Evolutionary conservation across 371 early-diverging fungal species (phyloP), one percentile per base, ranked within the genome.

Genomic region (Nematocida sp.): DNA sequence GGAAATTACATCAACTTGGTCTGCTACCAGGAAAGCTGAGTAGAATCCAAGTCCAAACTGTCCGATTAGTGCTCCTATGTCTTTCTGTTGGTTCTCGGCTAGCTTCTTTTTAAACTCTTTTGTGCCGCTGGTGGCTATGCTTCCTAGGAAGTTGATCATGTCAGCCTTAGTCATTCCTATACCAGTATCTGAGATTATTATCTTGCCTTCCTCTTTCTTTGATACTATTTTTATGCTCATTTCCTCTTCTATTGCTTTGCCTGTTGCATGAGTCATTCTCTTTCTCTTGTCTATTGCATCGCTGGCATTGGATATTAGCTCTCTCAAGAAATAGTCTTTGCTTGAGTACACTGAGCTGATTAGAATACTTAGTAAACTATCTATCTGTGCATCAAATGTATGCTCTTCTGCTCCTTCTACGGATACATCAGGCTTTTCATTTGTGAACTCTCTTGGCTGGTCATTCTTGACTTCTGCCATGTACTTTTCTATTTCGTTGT

Each of bases 1-100:
- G 78, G 92, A 89, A 84, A 92, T 88, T 70, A 94, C 91, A 81
- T 89, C 86, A 55, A 94, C 94, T 81, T 86, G 87, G 84, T 92
- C 91, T 67, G 95, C 93, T 77, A 93, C 91, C 55, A 94, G 86
- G 86, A 91, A 94, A 60, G 91, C 90, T 54, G 92, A 90, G 88
- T 93, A 94, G 89, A 94, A 93, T 82, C 95, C 95, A 74, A 94
- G 90, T 88, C 95, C 95, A 84, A 94, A 94, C 85, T 94, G 95
- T 77, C 94, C 95, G 84, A 94, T 94, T 88, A 94, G 88, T 78
- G 88, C 87, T 74, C 88, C 89, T 81, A 90, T 89, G 45, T 79
- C 75, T 23, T 37, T 35, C 1, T 65, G 51, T 85, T 83, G 81
- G 13, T 17, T 53, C 31, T 75, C 57, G 84, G 85, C 53, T 87